Conservation (phyloP, 495 filamentous ascomycete genomes). For the Talaromyces proteolyticus region DNA sequence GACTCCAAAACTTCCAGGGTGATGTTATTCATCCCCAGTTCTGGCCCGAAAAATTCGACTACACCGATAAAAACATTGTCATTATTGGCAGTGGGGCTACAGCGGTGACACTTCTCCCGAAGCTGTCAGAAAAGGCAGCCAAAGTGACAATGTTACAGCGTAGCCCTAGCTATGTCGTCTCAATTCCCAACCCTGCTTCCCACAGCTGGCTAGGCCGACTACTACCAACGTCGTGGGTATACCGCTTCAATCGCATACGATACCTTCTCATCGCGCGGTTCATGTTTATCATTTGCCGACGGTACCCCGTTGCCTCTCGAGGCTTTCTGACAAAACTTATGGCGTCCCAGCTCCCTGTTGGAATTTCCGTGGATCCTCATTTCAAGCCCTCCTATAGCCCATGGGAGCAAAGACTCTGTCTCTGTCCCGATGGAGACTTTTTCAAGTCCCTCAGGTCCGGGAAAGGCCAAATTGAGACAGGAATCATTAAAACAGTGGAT, state of each 20-base stretch:
- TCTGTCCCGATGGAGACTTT: constrained; percentile 60
- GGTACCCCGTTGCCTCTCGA: not conserved
- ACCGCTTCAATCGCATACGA: no score
- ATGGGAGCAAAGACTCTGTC: constrained; percentile 60
- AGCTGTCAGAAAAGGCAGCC: constrained; percentile 11
- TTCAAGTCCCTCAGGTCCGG: constrained; percentile 46
- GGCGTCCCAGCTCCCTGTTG: not conserved
- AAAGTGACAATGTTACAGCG: constrained; percentile 1
- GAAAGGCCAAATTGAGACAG: constrained; percentile 20
- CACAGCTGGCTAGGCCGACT: constrained; percentile 34
- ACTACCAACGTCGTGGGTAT: not conserved
- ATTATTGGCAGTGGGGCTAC: constrained; percentile 51
- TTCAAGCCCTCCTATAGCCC: constrained; percentile 49
- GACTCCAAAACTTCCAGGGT: constrained; percentile 40
- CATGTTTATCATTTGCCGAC: not conserved
- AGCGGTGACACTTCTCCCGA: constrained; percentile 22
- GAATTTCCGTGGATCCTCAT: not conserved
- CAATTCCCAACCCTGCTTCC: constrained; percentile 5
- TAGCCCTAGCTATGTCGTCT: not conserved
- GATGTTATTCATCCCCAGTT: constrained; percentile 43
- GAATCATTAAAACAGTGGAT: constrained; percentile 43
- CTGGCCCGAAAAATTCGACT: constrained; percentile 35
- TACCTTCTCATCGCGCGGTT: no score
- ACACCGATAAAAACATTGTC: constrained; percentile 41
- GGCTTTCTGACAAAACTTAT: constrained; percentile 16